A percentile compares a stretch with the other conserved stretches of the same genome.
These are phyloP conservation scores for Teunomyces gatunensis DNA, from an alignment of 805 yeast species.

Conservation along the genomic window DNA sequence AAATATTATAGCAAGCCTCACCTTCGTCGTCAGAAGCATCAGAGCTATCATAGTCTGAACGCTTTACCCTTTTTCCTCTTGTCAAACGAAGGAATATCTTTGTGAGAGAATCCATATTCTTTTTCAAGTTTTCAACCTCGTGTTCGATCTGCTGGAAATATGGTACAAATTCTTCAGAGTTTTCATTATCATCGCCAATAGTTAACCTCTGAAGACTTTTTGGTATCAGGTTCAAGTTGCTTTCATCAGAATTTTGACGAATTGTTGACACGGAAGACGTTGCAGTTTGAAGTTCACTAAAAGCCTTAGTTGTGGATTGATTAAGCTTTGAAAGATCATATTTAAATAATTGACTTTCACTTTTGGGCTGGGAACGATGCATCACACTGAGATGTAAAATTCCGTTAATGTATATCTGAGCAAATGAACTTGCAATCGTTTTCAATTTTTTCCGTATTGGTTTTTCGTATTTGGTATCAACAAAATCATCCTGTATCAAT, in stretches of 20 bases:
- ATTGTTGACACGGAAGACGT: slow-evolving; percentile 8
- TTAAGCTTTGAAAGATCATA: slow-evolving; percentile 21
- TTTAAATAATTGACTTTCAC: slow-evolving; percentile 27
- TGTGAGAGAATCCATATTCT: slow-evolving; percentile 26
- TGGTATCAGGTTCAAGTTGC: not conserved
- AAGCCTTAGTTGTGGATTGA: slow-evolving; percentile 5
- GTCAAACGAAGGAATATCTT: slow-evolving; percentile 33
- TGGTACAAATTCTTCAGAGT: slow-evolving; percentile 9
- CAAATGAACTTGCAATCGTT: slow-evolving; percentile 51
- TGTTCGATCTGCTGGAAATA: slow-evolving; percentile 38
- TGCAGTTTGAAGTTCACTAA: slow-evolving; percentile 2
- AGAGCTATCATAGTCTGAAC: slow-evolving; percentile 37
- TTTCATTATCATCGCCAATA: slow-evolving; percentile 4
- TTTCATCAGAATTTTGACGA: slow-evolving; percentile 5
- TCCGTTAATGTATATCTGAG: slow-evolving; percentile 66
- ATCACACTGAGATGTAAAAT: slow-evolving; percentile 52
- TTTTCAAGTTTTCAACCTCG: slow-evolving; percentile 38
- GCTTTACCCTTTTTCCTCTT: slow-evolving; percentile 27
- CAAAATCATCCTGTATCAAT: slow-evolving; percentile 50
- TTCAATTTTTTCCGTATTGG: slow-evolving; percentile 50
- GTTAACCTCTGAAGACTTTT: slow-evolving; percentile 3
- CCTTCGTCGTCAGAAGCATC: slow-evolving; percentile 33
- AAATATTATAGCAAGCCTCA: slow-evolving; percentile 31
- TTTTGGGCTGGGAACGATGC: slow-evolving; percentile 24
- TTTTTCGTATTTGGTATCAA: slow-evolving; percentile 43